Percentiles rank a stretch among this genome's conserved stretches.
These are phyloP conservation scores for Planoprotostelium fungivorum DNA, from an alignment of 78 protist genomes.

Conservation along the genomic window DNA sequence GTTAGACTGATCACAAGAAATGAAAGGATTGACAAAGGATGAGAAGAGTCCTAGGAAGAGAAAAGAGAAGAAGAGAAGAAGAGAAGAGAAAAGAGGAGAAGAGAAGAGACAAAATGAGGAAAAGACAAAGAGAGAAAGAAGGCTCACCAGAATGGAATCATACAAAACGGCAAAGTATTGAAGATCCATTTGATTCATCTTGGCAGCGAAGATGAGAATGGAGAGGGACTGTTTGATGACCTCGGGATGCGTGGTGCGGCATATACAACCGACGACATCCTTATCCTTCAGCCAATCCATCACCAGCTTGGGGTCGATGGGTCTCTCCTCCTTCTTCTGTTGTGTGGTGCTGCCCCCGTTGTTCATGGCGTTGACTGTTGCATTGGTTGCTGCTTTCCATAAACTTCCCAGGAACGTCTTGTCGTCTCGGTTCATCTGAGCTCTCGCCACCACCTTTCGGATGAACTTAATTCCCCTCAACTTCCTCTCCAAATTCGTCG, in stretches of 20 bases:
- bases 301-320: neutral
- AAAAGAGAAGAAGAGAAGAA: neutral
- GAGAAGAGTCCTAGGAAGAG: too few species aligned
- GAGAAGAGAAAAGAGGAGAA: too few species aligned
- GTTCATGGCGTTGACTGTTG: neutral
- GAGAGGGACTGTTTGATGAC: neutral
- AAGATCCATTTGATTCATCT: neutral
- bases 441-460: neutral
- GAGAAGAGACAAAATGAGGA: neutral
- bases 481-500: neutral
- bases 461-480: neutral
- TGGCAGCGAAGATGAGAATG: neutral
- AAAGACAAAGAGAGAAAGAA: neutral
- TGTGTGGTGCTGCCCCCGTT: too few species aligned
- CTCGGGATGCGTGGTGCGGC: neutral
- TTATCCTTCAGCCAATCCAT: neutral
- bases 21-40: too few species aligned
- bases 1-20: neutral
- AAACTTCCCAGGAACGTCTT: neutral
- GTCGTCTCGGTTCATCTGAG: neutral
- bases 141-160: neutral
- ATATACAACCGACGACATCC: neutral
- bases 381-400: neutral
- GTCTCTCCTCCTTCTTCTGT: neutral
- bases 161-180: neutral